Evolutionary conservation across 148 eudicot genomes (phyloP).

Genomic region (Rhododendron mucronatum): DNA sequence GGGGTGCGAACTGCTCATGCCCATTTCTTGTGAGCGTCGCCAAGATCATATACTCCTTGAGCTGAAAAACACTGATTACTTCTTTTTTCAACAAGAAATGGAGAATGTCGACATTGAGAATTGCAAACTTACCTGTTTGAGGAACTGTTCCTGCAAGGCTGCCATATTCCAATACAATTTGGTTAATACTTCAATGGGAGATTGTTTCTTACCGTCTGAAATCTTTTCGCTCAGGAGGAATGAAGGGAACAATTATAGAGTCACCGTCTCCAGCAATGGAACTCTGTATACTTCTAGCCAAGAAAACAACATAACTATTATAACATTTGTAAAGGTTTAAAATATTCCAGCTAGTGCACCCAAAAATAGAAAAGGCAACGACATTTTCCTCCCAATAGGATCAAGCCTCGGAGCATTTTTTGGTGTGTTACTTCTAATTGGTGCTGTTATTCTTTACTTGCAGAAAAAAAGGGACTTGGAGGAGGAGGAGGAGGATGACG

Average conservation of each 20-base stretch:
- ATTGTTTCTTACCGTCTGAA: constrained; percentile 22
- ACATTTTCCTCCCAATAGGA: background rate
- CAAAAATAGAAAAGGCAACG: background rate
- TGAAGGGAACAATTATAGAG: background rate
- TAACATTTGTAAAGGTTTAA: background rate
- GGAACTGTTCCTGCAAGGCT: constrained; percentile 30
- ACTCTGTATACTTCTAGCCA: background rate
- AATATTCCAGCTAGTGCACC: background rate
- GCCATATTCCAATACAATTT: constrained; percentile 12
- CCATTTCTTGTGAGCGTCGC: constrained; percentile 11
- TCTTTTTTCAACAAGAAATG: background rate
- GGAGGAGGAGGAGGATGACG: background rate
- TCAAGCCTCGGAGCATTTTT: background rate
- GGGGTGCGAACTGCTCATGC: constrained; percentile 19
- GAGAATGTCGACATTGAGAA: background rate
- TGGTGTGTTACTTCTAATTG: background rate
- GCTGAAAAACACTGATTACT: constrained; percentile 15
- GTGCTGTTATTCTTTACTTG: no score
- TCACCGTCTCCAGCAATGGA: background rate
- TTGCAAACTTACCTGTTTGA: constrained; percentile 23
- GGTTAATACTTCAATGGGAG: constrained; percentile 1
- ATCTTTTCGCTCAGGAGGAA: constrained; percentile 17
- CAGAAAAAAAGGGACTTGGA: background rate
- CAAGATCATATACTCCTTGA: constrained; percentile 13
- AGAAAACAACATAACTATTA: background rate